Base-by-base conservation (phyloP, 257 asterid species). In the Solanum chmielewskii region DNA sequence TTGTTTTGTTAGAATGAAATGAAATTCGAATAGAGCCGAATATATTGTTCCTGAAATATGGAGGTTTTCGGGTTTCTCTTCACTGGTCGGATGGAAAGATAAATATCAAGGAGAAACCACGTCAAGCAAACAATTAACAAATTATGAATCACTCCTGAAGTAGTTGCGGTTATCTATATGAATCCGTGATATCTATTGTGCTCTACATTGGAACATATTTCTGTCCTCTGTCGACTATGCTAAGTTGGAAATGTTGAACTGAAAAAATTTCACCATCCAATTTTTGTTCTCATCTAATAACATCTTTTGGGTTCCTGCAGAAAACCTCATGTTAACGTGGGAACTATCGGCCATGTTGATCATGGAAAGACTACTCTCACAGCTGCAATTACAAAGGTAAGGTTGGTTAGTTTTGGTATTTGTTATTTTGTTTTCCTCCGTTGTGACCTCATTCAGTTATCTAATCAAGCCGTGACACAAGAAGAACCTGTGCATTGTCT, bases 271-370 rank as follows among this genome's bases (percentile, higher is more conserved):
- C 44, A 49, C 45, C 69, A 29, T n/a, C 20, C 20, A 27, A 47
- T 49, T 81, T 29, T 37, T 49, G 44, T 81, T 29, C 85, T 81
- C 85, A 81, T 81, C 29, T 49, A 49, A 81, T 81, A 11, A 29
- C 18, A 81, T 29, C 31, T 16, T 81, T 52, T 81, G 70, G 21
- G 80, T 35, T 88, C 83, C 77, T 68, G 56, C 95, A 97, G 99
- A 90, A 97, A 97, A 86, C 98, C 99, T 74, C 99, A 97, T 83
- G 98, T 97, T 41, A 97, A 97, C 84, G 98, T 97, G 71, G 99
- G 99, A 88, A 97, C 99, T 69, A 97, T 97, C 84, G 99, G 99
- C 45, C 99, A 97, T 77, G 99, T 97, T 90, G 99, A 97, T 93
- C 99, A 97, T 89, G 99, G 99, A 84, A 97, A 95, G 92, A 97